Evolutionary conservation across 192 early-diverging fungal genomes (phyloP), one percentile per base, ranked within the genome.

Genomic region (Entomortierella beljakovae): DNA sequence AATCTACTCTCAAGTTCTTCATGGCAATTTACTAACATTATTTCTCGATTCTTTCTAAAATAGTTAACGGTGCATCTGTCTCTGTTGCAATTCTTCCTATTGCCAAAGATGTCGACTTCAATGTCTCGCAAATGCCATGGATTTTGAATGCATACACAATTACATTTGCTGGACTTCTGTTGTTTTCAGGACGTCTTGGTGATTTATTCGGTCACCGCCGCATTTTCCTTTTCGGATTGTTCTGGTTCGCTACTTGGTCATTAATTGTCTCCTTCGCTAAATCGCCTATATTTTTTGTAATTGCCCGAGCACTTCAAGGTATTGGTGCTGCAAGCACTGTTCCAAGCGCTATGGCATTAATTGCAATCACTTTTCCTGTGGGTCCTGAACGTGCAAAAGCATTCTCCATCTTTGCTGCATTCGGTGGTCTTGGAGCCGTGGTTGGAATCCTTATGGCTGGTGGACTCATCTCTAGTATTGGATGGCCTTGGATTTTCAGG

Each of bases 401-500:
- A 25, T 77, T 77, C 31, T 68, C 66, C 4, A 37, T 77, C 34
- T 77, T 77, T 64, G 66, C 46, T 18, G 74, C 74, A 11, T 77
- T 77, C 51, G 65, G 66, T 38, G 74, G 74, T 31, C 35, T 77
- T 15, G 74, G 74, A 23, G 74, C 66, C 2, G 60, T 77, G 1
- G 34, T 37, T n/a, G 81, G 81, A 9, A 70, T 82, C 23, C 35
- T 82, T 3, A 23, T 82, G 28, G 81, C 72, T 1, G 81, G 81
- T 66, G 73, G 68, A 2, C 48, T 82, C 23, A 57, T 76, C 29
- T 53, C 59, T 22, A 77, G 58, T 13, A 72, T 77, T 25, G 81
- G 81, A 7, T 82, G 81, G 81, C 15, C 22, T 11, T 82, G 81
- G 81, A 82, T 82, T 32, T 82, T 82, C 54, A 57, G 69, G 26